These are phyloP conservation scores for Phytophthora niederhauseri DNA, from an alignment of 352 stramenopile genomes.

Conservation along the genomic window DNA sequence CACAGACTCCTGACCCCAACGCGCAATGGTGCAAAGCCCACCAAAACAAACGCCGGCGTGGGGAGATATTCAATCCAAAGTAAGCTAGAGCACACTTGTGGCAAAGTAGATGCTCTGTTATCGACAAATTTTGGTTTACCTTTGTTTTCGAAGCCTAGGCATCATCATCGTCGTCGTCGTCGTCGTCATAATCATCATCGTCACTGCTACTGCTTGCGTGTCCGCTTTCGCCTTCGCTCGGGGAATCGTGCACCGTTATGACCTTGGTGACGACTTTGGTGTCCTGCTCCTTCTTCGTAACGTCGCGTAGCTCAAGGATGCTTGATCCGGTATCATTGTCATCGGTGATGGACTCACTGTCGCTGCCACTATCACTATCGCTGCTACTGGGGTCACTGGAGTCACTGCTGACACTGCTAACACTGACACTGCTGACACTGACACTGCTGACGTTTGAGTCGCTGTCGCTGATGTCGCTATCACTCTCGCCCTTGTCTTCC, in stretches of 20 bases:
- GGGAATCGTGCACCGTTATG: not conserved
- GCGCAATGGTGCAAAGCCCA: slow-evolving; percentile 40
- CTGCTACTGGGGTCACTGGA: not conserved
- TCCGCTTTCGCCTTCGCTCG: not conserved
- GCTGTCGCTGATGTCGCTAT: slow-evolving; percentile 18
- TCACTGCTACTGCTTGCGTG: not conserved
- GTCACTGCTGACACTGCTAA: slow-evolving; percentile 3
- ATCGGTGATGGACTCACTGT: not conserved
- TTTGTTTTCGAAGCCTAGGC: too few relatives aligned
- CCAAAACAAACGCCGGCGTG: slow-evolving; percentile 45
- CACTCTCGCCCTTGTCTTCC: slow-evolving; percentile 16
- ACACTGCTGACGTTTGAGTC: slow-evolving; percentile 8
- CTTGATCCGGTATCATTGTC: not conserved
- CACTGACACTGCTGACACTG: slow-evolving; percentile 2
- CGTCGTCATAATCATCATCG: not conserved
- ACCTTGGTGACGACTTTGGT: not conserved
- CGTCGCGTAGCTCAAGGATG: not conserved
- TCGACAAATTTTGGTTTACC: too few relatives aligned
- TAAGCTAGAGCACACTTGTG: not conserved
- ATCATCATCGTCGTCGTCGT: too few relatives aligned
- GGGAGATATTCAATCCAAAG: slow-evolving; percentile 24
- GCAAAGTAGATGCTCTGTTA: not conserved
- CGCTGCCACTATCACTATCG: not conserved
- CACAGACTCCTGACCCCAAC: not conserved
- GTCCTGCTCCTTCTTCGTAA: not conserved